phyloP scores from a whole-genome alignment of 2,329 filamentous ascomycete species.

The Nigrospora oryzae region DNA sequence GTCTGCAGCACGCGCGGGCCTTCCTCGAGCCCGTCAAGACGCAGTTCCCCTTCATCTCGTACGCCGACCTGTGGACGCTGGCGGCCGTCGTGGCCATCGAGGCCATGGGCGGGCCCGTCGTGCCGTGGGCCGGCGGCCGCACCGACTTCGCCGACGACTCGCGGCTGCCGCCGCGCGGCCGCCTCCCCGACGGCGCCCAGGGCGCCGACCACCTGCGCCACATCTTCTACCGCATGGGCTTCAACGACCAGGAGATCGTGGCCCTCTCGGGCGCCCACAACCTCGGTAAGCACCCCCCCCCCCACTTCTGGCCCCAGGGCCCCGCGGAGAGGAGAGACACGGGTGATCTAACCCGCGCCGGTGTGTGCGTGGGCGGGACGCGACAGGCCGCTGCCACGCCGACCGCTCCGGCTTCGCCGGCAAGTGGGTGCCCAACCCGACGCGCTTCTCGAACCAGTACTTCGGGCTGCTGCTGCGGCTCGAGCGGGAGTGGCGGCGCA shows the following conservation, averaged over 20 bases:
- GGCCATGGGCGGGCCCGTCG: slow-evolving; percentile 50
- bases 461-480: slow-evolving; percentile 22
- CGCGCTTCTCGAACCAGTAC: slow-evolving; percentile 28
- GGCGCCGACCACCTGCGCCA: slow-evolving; percentile 72
- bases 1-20: slow-evolving; percentile 52
- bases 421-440: slow-evolving; percentile 27
- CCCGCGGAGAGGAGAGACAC: no score
- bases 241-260: slow-evolving; percentile 92
- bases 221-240: slow-evolving; percentile 94
- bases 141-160: slow-evolving; percentile 55
- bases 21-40: slow-evolving; percentile 56
- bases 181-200: slow-evolving; percentile 70
- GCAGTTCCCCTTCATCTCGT: slow-evolving; percentile 54
- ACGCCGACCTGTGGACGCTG: slow-evolving; percentile 58
- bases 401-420: slow-evolving; percentile 24
- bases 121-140: slow-evolving; percentile 48
- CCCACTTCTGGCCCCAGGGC: no score
- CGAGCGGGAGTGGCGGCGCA: slow-evolving; percentile 17
- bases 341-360: no score
- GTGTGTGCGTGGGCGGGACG: no score
- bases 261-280: slow-evolving; percentile 79
- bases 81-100: slow-evolving; percentile 49
- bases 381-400: slow-evolving; percentile 52
- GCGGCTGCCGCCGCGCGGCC: slow-evolving; percentile 48
- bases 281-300: slow-evolving; percentile 36